Evolutionary conservation across 495 filamentous ascomycete species (phyloP), one percentile per base, ranked within the genome.

Genomic region (Podospora fimiseda): DNA sequence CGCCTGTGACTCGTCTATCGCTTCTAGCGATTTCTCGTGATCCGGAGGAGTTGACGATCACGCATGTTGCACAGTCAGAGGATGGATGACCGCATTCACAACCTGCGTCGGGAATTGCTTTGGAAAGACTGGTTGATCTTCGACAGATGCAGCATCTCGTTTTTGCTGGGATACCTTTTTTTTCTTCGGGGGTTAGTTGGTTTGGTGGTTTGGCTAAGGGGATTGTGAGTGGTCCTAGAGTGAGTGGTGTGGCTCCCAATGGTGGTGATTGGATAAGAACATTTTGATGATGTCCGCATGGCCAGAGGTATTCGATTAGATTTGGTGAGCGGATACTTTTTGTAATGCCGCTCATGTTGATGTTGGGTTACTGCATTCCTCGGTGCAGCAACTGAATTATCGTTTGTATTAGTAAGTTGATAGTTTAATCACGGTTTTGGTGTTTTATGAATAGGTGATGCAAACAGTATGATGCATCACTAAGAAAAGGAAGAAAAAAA

Each of bases 221-320:
- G 7, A 60, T 23, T 1, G 58, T 41, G 16, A 60, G 44, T 3
- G 43, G 38, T 9, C 51, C 58, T 13, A 46, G 41, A 2, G 52
- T 47, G 21, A 60, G 57, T 22, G 54, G 19, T 1, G 55, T 52
- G 0, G 46, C 58, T n/a, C n/a, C n/a, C n/a, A n/a, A n/a, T 3
- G 58, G 58, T 7, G 58, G 53, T 19, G 30, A 18, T 43, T 54
- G 30, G 5, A 60, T 41, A 1, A 22, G 3, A 16, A 60, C 58
- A 39, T 60, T 57, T 19, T 57, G 47, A 43, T 60, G 30, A 37
- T 57, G 48, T 3, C 54, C 58, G 21, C 58, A 60, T 3, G 58
- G 58, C 58, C 58, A 60, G 24, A 57, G 23, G 37, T 60, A 60
- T 20, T 60, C 58, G 50, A 54, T 50, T 3, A 57, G 47, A 14